A percentile compares a stretch with the other conserved stretches of the same genome.
Conservation (phyloP, 2,329 filamentous ascomycete species). For the Colletotrichum endophyticum region DNA sequence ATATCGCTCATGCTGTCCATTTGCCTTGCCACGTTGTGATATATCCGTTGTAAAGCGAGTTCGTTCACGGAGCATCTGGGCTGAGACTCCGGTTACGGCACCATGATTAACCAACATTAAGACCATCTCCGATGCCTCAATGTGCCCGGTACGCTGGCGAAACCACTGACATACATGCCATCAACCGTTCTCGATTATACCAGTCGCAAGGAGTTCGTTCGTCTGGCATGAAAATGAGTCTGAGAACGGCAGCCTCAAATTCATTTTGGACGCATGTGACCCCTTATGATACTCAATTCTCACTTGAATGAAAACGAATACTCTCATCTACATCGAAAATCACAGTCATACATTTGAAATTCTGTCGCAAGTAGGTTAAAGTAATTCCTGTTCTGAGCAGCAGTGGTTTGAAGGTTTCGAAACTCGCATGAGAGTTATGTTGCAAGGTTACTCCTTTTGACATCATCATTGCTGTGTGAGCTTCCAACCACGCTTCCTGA, state of each 20-base stretch:
- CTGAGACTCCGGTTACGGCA: too few relatives aligned
- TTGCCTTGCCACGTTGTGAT: too few relatives aligned
- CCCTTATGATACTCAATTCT: not conserved
- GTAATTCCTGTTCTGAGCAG: not conserved
- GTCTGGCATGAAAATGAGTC: not conserved
- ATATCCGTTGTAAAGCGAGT: too few relatives aligned
- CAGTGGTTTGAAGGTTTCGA: not conserved
- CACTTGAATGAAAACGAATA: not conserved
- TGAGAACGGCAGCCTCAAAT: not conserved
- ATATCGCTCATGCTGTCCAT: too few relatives aligned
- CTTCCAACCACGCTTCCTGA: not conserved
- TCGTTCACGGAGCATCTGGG: too few relatives aligned
- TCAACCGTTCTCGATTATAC: not conserved
- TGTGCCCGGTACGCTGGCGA: not conserved
- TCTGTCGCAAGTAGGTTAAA: not conserved
- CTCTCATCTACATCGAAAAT: not conserved
- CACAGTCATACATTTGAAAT: not conserved
- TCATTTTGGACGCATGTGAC: not conserved
- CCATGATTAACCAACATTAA: too few relatives aligned
- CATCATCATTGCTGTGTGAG: not conserved
- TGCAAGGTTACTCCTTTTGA: not conserved
- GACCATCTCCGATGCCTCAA: too few relatives aligned
- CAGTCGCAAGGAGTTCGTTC: not conserved
- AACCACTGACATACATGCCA: not conserved
- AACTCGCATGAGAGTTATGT: not conserved